phyloP scores from a whole-genome alignment of 805 yeast species.

The Candida pseudoglaebosa region DNA sequence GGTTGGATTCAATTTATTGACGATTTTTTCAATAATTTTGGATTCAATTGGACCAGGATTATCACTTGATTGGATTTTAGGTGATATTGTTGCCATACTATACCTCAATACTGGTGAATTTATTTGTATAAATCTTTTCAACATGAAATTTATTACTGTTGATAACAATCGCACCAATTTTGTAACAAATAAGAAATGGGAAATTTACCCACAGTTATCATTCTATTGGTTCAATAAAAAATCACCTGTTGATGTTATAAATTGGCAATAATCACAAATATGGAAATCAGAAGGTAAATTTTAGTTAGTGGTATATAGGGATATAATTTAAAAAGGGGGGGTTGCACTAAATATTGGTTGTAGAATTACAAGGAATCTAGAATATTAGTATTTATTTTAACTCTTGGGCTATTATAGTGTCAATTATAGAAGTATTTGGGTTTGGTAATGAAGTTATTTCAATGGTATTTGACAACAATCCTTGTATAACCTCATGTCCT shows the following conservation, averaged over 20 bases:
- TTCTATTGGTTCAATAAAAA: too few species aligned
- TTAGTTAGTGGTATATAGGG: too few species aligned
- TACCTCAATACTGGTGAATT: constrained; percentile 1
- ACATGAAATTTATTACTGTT: neutral
- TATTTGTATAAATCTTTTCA: neutral
- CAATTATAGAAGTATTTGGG: neutral
- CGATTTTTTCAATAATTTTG: constrained; percentile 43
- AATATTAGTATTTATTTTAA: too few species aligned
- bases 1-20: constrained; percentile 39
- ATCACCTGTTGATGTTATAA: too few species aligned
- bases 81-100: constrained; percentile 1
- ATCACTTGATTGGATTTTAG: constrained; percentile 12
- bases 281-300: too few species aligned
- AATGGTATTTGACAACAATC: neutral
- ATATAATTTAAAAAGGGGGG: too few species aligned
- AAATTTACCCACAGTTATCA: too few species aligned
- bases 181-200: too few species aligned
- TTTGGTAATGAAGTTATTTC: neutral
- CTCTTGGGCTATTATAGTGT: constrained; percentile 2
- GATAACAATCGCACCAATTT: neutral
- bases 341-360: too few species aligned
- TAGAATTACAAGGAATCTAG: too few species aligned
- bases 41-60: constrained; percentile 46
- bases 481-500: neutral
- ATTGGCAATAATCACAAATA: too few species aligned